Evolutionary conservation across 306 rosid genomes (phyloP).

Genomic region (Vigna mungo): DNA sequence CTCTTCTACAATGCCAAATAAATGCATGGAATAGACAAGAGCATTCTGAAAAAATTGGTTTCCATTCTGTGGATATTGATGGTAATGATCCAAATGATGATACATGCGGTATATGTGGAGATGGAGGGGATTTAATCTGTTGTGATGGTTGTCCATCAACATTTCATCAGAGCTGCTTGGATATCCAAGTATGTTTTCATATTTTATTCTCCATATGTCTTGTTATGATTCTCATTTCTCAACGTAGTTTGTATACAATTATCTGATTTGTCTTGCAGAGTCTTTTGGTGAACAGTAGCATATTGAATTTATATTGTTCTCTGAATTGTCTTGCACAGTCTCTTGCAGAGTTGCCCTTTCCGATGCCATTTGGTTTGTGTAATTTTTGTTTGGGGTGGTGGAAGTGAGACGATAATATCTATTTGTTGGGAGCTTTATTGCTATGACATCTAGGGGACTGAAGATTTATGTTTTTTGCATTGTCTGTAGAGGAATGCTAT

Average conservation of each 20-base stretch:
- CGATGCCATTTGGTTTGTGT: slow-evolving; percentile 3
- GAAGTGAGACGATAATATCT: slow-evolving; percentile 15
- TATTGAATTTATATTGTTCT: slow-evolving; percentile 1
- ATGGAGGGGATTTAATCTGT: slow-evolving; percentile 96
- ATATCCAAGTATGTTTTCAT: slow-evolving; percentile 60
- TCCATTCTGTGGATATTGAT: slow-evolving; percentile 71
- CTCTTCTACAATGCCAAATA: slow-evolving; percentile 90
- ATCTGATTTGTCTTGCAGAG: neutral
- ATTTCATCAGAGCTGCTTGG: slow-evolving; percentile 90
- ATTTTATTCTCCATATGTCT: slow-evolving; percentile 31
- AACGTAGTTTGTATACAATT: neutral
- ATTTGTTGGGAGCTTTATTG: slow-evolving; percentile 15
- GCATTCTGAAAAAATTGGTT: slow-evolving; percentile 62
- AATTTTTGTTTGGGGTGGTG: slow-evolving; percentile 27
- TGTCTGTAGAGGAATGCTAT: neutral
- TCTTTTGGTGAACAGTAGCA: neutral
- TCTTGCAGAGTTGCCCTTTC: slow-evolving; percentile 10
- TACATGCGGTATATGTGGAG: slow-evolving; percentile 94
- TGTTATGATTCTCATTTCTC: slow-evolving; percentile 29
- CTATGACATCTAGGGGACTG: neutral
- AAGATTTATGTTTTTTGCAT: neutral
- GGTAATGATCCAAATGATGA: slow-evolving; percentile 97
- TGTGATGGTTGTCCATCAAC: slow-evolving; percentile 98
- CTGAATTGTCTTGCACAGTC: neutral
- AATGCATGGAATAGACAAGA: slow-evolving; percentile 92